These are phyloP conservation scores for Dentiscutata heterogama DNA, from an alignment of 371 early-diverging fungal genomes.

Conservation along the genomic window DNA sequence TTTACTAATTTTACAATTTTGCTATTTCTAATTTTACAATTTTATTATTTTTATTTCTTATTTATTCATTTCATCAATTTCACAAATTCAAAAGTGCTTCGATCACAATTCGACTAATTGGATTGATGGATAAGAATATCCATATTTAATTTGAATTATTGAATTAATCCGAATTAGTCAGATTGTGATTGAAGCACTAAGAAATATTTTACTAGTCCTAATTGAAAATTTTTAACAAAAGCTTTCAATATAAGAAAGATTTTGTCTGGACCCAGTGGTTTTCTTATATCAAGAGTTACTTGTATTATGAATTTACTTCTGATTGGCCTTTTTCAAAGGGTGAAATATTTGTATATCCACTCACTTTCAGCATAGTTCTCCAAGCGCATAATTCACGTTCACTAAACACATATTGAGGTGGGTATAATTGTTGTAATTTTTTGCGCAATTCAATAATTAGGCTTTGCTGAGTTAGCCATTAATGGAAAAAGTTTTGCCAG, in stretches of 20 bases:
- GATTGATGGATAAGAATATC: no score
- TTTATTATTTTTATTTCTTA: neutral
- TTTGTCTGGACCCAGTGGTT: no score
- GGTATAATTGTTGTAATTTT: conserved; percentile 26
- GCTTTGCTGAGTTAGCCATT: neutral
- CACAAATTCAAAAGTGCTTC: neutral
- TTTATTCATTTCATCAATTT: neutral
- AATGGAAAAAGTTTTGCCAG: no score
- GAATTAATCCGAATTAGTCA: no score
- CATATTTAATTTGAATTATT: no score
- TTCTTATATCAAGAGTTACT: no score
- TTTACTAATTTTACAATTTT: no score
- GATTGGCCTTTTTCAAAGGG: neutral
- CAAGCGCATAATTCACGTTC: conserved; percentile 1
- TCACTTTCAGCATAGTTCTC: neutral
- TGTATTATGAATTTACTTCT: conserved; percentile 7
- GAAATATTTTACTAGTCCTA: neutral
- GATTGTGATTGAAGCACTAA: neutral
- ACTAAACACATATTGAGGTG: conserved; percentile 1
- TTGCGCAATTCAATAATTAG: conserved; percentile 18
- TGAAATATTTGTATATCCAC: conserved; percentile 2
- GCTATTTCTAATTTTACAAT: no score
- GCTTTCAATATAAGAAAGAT: no score
- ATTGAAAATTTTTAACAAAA: no score
- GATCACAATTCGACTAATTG: no score